Evolutionary conservation across 768 basidiomycete genomes (phyloP), one percentile per base, ranked within the genome.

Genomic region (Scleroderma citrinum): DNA sequence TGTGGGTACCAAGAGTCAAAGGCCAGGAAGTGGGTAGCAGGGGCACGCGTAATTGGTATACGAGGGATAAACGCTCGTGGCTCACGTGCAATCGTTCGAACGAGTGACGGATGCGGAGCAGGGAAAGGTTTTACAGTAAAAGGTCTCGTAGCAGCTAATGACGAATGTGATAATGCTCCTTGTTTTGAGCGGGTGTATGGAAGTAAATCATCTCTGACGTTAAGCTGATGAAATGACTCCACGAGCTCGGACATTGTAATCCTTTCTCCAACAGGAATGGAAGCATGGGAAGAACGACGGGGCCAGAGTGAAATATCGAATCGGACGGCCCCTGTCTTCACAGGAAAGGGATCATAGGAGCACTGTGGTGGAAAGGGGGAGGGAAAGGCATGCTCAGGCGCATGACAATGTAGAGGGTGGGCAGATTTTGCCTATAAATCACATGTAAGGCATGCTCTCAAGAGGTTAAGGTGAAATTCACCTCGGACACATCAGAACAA

Each of bases 371-470:
- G 59, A 46, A 61, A 65, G 2, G 19, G 14, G 1, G 52, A 26
- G 5, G 65, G 64, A 44, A 60, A 65, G 1, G 62, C 62, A 32
- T 63, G 56, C 0, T 39, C 45, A 0, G 65, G 52, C 6, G 61
- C 54, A 7, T 46, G 44, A 23, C 47, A 34, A 8, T 56, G 48
- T 34, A 62, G 37, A n/a, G 51, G 23, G 16, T 48, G 24, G 2
- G 5, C 10, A 10, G 3, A 19, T n/a, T 3, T 10, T 7, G 5
- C 5, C 36, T 13, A 7, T 7, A 7, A 32, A 32, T 7, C 7
- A 7, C 13, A 13, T 32, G 31, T 13, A 32, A 13, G 13, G 7
- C 13, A 32, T 13, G 7, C 31, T 7, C 7, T 7, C 7, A 32
- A 7, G 31, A 32, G 31, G 7, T 13, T 13, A 13, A 13, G 13